phyloP scores from a whole-genome alignment of 805 yeast species.

The Ogataea glucozyma region DNA sequence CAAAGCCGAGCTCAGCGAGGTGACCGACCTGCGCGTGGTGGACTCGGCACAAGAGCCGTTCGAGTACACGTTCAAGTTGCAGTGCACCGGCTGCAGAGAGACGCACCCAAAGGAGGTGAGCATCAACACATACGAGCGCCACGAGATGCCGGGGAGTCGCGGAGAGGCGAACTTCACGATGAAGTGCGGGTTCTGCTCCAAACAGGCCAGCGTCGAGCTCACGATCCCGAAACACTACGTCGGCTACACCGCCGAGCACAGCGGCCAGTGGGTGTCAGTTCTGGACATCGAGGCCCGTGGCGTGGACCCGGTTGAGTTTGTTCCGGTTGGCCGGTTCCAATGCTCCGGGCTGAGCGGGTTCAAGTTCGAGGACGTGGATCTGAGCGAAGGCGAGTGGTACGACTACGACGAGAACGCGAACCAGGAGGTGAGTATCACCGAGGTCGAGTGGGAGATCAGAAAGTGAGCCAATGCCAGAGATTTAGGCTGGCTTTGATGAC shows the following conservation, averaged over 20 bases:
- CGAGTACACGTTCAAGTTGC: constrained; percentile 71
- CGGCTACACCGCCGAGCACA: constrained; percentile 41
- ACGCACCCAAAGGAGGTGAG: constrained; percentile 67
- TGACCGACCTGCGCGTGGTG: constrained; percentile 45
- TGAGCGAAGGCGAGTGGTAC: constrained; percentile 86
- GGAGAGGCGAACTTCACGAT: constrained; percentile 86
- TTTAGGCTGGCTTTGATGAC: too few species aligned
- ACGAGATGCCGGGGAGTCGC: constrained; percentile 65
- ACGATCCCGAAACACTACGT: constrained; percentile 25
- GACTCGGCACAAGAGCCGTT: constrained; percentile 65
- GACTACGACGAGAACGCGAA: constrained; percentile 89
- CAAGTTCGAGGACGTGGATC: constrained; percentile 62
- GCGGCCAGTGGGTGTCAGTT: constrained; percentile 46
- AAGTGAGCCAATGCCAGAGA: constrained; percentile 13
- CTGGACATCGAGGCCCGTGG: constrained; percentile 87
- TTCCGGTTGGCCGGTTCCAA: constrained; percentile 61
- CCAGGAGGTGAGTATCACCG: constrained; percentile 78
- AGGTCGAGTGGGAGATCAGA: constrained; percentile 66
- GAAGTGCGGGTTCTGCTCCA: constrained; percentile 37
- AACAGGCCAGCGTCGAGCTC: constrained; percentile 27
- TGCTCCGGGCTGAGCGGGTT: constrained; percentile 52
- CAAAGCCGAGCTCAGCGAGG: constrained; percentile 38
- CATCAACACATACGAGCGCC: constrained; percentile 65
- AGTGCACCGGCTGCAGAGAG: constrained; percentile 81
- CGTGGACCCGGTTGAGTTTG: constrained; percentile 65